Evolutionary conservation across 768 basidiomycete species (phyloP), one percentile per base, ranked within the genome.

Genomic region (Mycena chlorophos): DNA sequence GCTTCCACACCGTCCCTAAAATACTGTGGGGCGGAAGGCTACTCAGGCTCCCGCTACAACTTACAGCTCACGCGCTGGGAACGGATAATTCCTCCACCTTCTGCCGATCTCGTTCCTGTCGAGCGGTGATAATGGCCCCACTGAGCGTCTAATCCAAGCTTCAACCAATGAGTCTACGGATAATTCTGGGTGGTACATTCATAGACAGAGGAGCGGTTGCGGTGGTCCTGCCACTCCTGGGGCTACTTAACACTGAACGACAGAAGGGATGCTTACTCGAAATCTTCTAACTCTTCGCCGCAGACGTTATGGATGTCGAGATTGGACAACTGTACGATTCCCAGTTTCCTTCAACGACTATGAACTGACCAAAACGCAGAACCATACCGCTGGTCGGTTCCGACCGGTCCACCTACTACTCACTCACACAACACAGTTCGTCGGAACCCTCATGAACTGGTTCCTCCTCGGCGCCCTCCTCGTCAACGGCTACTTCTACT

Each of bases 401-500:
- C 8, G 14, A 43, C 10, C 14, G 14, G 10, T 6, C 10, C 10
- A 19, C 40, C 40, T 43, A 23, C 40, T 23, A 43, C 10, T 12
- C 16, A 10, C 40, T 6, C 8, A 8, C 23, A 46, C 40, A 6
- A 14, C 20, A 14, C n/a, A 46, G 45, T 46, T 46, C 20, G 45
- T 46, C 20, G 53, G 53, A 5, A 54, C 53, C 2, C 23, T 54
- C 20, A 1, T 54, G 1, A 54, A 54, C 46, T 54, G 53, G 53
- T 29, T 37, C 10, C 25, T 54, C 1, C 27, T 54, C n/a, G 53
- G 53, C 4, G 22, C 34, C 1, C 37, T 54, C 20, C 6, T 46
- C n/a, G 53, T 54, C 2, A 43, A 54, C 47, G 45, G 37, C 20
- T 54, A 49, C 29, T 14, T 55, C 1, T 55, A 55, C 79, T 81